A percentile compares a stretch with the other conserved stretches of the same genome.
Evolutionary conservation across 495 filamentous ascomycete species (phyloP).

Genomic region (Chaetomium fimeti): DNA sequence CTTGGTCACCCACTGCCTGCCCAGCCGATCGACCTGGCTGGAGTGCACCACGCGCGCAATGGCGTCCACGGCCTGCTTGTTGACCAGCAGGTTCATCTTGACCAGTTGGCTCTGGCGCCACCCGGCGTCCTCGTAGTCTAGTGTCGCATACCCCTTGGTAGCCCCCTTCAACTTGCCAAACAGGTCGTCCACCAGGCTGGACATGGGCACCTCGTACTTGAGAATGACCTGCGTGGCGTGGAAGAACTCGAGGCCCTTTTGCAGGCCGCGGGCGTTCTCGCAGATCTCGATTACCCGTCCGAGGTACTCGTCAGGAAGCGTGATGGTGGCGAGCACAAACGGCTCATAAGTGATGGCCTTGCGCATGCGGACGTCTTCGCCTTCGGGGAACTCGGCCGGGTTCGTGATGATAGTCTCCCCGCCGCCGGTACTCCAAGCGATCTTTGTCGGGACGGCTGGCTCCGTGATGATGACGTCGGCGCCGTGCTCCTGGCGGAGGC

Average conservation of each 20-base stretch:
- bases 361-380: conserved; percentile 56
- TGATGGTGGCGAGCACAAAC: conserved; percentile 81
- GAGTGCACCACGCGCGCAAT: conserved; percentile 85
- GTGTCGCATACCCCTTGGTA: conserved; percentile 70
- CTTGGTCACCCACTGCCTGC: conserved; percentile 85
- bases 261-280: conserved; percentile 81
- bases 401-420: conserved; percentile 71
- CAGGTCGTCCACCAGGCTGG: conserved; percentile 91
- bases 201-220: conserved; percentile 84
- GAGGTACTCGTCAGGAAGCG: conserved; percentile 88
- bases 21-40: conserved; percentile 72
- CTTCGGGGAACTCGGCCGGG: conserved; percentile 81
- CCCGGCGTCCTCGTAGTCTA: conserved; percentile 94
- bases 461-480: conserved; percentile 96
- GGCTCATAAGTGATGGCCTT: conserved; percentile 71
- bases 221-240: conserved; percentile 92
- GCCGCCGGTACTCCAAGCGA: conserved; percentile 70
- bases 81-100: conserved; percentile 91
- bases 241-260: conserved; percentile 85
- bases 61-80: conserved; percentile 87
- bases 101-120: conserved; percentile 77
- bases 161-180: conserved; percentile 94
- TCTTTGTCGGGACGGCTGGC: conserved; percentile 86
- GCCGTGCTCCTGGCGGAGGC: conserved; percentile 91
- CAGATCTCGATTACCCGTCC: conserved; percentile 94